A percentile compares a stretch with the other conserved stretches of the same genome.
Evolutionary conservation across 208 protist species (phyloP).

Genomic region (Trypanosoma lewisi): DNA sequence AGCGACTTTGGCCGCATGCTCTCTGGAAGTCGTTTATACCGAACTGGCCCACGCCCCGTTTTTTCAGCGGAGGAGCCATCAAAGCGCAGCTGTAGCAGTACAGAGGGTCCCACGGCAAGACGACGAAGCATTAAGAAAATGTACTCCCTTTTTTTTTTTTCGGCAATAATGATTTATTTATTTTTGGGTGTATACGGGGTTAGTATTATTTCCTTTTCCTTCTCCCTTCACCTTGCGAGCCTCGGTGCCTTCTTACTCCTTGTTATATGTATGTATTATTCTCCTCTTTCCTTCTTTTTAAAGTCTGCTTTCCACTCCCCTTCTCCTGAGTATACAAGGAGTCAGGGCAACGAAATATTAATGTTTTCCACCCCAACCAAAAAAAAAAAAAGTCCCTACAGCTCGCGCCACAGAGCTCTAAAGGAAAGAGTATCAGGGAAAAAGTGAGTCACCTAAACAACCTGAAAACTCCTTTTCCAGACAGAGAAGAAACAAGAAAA

Average conservation of each 20-base stretch:
- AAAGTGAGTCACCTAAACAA: neutral
- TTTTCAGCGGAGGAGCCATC: conserved; percentile 1
- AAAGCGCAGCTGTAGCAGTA: conserved; percentile 24
- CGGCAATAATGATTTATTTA: too few species aligned
- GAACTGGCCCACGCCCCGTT: conserved; percentile 1
- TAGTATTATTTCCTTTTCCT: too few species aligned
- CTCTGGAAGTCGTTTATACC: conserved; percentile 36
- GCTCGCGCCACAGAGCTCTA: too few species aligned
- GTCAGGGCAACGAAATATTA: too few species aligned
- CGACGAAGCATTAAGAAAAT: conserved; percentile 21
- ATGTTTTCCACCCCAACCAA: too few species aligned
- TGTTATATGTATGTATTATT: neutral
- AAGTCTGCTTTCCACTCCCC: too few species aligned
- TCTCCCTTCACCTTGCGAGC: too few species aligned
- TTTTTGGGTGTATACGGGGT: too few species aligned
- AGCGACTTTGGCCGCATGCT: conserved; percentile 76
- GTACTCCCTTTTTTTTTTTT: conserved; percentile 7
- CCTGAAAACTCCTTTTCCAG: neutral
- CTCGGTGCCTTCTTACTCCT: too few species aligned
- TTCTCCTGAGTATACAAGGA: too few species aligned
- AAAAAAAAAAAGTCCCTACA: too few species aligned
- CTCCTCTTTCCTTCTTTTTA: neutral
- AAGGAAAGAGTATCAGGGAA: too few species aligned
- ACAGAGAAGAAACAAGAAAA: conserved; percentile 6
- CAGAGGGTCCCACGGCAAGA: conserved; percentile 8